Evolutionary conservation across 2,329 filamentous ascomycete species (phyloP).

Genomic region (Neurospora crassa): DNA sequence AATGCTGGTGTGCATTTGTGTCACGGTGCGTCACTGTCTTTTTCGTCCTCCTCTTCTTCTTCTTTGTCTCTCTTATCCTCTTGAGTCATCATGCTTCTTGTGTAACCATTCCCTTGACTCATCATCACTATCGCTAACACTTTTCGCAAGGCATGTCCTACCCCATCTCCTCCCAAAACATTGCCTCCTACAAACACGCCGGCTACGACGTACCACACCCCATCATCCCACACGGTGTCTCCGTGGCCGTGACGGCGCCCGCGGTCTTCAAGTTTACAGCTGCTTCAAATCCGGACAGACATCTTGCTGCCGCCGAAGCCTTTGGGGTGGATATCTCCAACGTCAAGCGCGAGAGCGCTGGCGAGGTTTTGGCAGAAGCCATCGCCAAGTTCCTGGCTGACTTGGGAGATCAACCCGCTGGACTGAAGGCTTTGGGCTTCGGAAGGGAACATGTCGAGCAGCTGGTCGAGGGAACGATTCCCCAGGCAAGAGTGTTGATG

Average conservation of each 20-base stretch:
- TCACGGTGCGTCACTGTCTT: constrained; percentile 35
- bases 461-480: constrained; percentile 88
- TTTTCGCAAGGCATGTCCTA: constrained; percentile 77
- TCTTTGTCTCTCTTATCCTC: neutral
- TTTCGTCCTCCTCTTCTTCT: neutral
- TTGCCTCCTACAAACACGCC: constrained; percentile 66
- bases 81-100: neutral
- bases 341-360: constrained; percentile 81
- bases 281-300: constrained; percentile 83
- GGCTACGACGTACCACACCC: constrained; percentile 72
- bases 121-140: constrained; percentile 3
- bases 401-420: constrained; percentile 83
- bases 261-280: constrained; percentile 92
- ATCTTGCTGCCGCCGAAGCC: constrained; percentile 77
- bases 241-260: constrained; percentile 85
- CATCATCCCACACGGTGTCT: constrained; percentile 93
- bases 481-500: constrained; percentile 84
- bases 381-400: constrained; percentile 70
- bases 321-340: constrained; percentile 86
- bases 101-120: neutral
- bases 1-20: constrained; percentile 89
- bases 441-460: constrained; percentile 63
- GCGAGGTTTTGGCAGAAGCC: constrained; percentile 78
- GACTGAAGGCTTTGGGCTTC: constrained; percentile 78
- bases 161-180: constrained; percentile 92